A percentile compares a stretch with the other conserved stretches of the same genome.
Evolutionary conservation across 805 yeast genomes (phyloP).

Genomic region (Candida maltosa): DNA sequence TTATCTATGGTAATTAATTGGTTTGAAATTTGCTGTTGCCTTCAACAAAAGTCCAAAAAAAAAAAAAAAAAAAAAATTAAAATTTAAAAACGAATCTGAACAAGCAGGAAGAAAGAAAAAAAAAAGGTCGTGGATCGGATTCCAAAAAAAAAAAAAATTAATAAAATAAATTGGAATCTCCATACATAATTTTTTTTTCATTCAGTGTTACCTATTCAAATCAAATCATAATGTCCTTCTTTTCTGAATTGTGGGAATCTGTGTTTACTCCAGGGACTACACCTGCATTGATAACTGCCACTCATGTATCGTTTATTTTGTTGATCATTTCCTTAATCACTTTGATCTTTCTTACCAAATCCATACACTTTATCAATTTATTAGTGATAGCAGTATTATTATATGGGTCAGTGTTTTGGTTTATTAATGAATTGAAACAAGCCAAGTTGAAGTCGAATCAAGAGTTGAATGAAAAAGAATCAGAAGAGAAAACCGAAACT

Average conservation of each 20-base stretch:
- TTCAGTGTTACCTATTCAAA: too few species aligned
- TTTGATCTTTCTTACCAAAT: constrained; percentile 58
- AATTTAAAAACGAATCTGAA: not conserved
- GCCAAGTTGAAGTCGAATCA: constrained; percentile 45
- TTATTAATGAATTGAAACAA: constrained; percentile 61
- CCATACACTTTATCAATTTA: constrained; percentile 63
- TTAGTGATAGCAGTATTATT: constrained; percentile 57
- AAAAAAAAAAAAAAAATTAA: constrained; percentile 2
- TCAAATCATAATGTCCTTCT: constrained; percentile 29
- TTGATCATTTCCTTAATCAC: constrained; percentile 54
- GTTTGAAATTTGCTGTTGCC: not conserved
- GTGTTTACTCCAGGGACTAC: constrained; percentile 91
- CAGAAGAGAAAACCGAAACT: constrained; percentile 2
- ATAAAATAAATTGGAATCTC: not conserved
- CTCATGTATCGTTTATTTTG: constrained; percentile 76
- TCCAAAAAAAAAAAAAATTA: not conserved
- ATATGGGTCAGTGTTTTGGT: constrained; percentile 88
- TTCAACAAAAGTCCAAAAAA: not conserved
- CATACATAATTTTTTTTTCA: too few species aligned
- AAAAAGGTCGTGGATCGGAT: not conserved
- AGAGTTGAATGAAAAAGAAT: constrained; percentile 30
- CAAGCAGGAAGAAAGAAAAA: constrained; percentile 1
- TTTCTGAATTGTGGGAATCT: constrained; percentile 81
- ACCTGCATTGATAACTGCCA: constrained; percentile 84
- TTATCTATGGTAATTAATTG: too few species aligned